Evolutionary conservation across 495 filamentous ascomycete genomes (phyloP).

Genomic region (Penicillium arizonense): DNA sequence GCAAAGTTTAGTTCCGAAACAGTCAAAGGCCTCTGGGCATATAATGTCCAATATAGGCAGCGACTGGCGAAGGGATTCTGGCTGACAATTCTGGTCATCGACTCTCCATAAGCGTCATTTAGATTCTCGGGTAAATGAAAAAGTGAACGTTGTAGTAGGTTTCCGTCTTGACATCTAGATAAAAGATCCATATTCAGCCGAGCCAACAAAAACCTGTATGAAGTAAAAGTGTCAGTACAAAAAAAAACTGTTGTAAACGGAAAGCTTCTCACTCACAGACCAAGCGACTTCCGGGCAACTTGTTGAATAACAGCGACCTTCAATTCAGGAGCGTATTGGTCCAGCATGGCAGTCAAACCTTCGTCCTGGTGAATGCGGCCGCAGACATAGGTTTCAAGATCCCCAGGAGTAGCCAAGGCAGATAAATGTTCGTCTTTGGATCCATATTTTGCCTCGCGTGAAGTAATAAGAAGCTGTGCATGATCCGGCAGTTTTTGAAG

Average conservation of each 20-base stretch:
- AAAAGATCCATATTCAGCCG: constrained; percentile 29
- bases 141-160: constrained; percentile 24
- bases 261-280: constrained; percentile 20
- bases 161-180: constrained; percentile 19
- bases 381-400: constrained; percentile 22
- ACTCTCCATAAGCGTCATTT: constrained; percentile 32
- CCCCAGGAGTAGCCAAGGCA: constrained; percentile 13
- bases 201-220: constrained; percentile 30
- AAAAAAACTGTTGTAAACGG: neutral
- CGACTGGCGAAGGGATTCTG: constrained; percentile 17
- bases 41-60: constrained; percentile 32
- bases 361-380: constrained; percentile 13
- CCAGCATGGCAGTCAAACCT: constrained; percentile 8
- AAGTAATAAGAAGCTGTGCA: constrained; percentile 32
- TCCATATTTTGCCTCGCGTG: constrained; percentile 19
- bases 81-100: constrained; percentile 32
- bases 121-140: constrained; percentile 31
- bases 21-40: constrained; percentile 23
- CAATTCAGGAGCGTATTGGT: constrained; percentile 10
- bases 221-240: neutral
- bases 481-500: constrained; percentile 38
- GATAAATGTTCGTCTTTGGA: constrained; percentile 9
- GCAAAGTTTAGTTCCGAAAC: constrained; percentile 26
- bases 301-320: constrained; percentile 15
- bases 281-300: constrained; percentile 26